Percentiles rank a stretch among this genome's conserved stretches.
Evolutionary conservation across 176 grass and related monocot genomes (phyloP).

Genomic region (Hsuehochloa calcarea): DNA sequence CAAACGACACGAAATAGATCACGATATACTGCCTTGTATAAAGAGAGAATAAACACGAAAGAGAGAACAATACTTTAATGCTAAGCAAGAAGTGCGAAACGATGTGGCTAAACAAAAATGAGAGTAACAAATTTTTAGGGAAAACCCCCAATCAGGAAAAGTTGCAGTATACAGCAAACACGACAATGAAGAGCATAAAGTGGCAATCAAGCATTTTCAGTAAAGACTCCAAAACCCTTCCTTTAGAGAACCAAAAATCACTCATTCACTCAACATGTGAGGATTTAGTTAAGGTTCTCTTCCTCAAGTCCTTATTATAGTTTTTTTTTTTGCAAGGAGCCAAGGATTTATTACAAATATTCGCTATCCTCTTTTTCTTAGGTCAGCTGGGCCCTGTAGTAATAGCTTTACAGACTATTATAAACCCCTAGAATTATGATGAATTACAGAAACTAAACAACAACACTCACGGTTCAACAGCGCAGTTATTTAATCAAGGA

Average conservation of each 20-base stretch:
- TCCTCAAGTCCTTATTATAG: background rate
- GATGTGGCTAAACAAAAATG: slow-evolving; percentile 2
- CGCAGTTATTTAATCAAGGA: background rate
- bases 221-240: slow-evolving; percentile 4
- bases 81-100: background rate
- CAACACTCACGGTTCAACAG: background rate
- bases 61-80: background rate
- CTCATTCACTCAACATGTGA: background rate
- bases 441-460: background rate
- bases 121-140: background rate
- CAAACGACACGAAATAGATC: background rate
- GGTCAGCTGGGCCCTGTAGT: background rate
- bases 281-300: slow-evolving; percentile 3
- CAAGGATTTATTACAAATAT: background rate
- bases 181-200: slow-evolving; percentile 10
- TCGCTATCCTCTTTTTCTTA: background rate
- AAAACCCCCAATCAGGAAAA: background rate
- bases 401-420: background rate
- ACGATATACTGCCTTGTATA: background rate
- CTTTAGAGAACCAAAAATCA: background rate
- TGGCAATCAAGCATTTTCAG: slow-evolving; percentile 2
- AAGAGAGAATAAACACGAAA: background rate
- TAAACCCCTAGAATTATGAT: background rate
- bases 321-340: no score
- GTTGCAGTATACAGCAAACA: background rate